Evolutionary conservation across 148 eudicot species (phyloP).

Genomic region (Rhododendron ferrugineum): DNA sequence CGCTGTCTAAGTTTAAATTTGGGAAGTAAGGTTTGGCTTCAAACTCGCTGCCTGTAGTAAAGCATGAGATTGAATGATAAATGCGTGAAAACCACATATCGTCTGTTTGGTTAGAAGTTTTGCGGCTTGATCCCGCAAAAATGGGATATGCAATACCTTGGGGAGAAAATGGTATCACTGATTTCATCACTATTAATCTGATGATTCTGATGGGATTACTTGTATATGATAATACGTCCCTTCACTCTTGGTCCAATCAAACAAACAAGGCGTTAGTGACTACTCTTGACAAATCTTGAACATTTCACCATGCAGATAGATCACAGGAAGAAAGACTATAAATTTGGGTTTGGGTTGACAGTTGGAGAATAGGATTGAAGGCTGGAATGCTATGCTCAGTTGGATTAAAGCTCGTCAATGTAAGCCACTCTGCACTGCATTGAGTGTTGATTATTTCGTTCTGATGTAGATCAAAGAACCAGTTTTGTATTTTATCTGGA

Average conservation of each 20-base stretch:
- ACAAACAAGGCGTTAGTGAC: neutral
- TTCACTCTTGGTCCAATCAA: neutral
- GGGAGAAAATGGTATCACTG: neutral
- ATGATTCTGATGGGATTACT: neutral
- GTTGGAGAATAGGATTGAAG: conserved; percentile 26
- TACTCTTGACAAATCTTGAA: neutral
- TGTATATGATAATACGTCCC: neutral
- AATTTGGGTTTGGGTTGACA: conserved; percentile 36
- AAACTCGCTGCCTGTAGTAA: neutral
- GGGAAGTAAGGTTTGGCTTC: neutral
- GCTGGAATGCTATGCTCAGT: neutral
- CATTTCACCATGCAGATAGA: conserved; percentile 26
- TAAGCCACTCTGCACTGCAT: neutral
- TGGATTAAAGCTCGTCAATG: neutral
- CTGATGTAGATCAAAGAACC: conserved; percentile 11
- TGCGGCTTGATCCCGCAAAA: neutral
- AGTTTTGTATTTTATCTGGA: conserved; percentile 12
- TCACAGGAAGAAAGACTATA: conserved; percentile 35
- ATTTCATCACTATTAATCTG: neutral
- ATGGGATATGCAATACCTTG: neutral
- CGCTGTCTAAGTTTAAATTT: neutral
- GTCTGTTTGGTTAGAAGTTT: neutral
- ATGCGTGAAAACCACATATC: neutral
- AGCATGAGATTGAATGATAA: neutral
- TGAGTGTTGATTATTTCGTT: neutral